Base-by-base conservation (phyloP, 106 monocot species). In the Dendrobium officinale region DNA sequence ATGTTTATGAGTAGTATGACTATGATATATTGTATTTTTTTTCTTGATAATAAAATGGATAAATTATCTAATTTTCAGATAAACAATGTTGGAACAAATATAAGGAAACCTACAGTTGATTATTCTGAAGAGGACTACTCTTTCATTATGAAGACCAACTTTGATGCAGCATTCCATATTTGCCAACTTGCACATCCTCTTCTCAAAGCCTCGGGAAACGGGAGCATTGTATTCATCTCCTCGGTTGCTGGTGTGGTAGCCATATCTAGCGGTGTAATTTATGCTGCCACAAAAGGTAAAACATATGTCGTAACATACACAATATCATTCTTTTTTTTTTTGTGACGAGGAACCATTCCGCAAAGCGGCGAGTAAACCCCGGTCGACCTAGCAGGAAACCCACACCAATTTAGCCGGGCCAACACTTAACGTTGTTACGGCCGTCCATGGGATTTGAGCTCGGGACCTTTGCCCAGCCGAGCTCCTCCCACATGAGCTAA, bases 151-250 rank as follows among this genome's bases (percentile, higher is more conserved):
- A 26, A 67, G 11, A 82, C 89, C 2, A 90, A 90, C 68, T 77
- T 92, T 1, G 92, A 92, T 44, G 84, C 92, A 31, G 86, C 82
- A 19, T 90, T 90, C 73, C 89, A 90, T 78, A 47, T 88, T 7
- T 82, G 86, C 89, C 92, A 92, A 67, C 80, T 92, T 5, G 86
- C 90, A 1, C 83, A 90, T 70, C 88, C 90, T 29, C 80, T 83
- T 59, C 77, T 92, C 37, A 86, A 81, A 79, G 81, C 92, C n/a
- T 86, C 88, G 15, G 81, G 80, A 49, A 29, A 15, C 58, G 89
- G 81, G 24, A 84, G 61, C 51, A 81, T 92, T 45, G 79, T 89
- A 2, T 82, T 82, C 29, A 75, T 89, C 73, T 91, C 91, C 75
- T 91, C 88, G 1, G n/a, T 87, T 22, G 84, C 81, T 19, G 88